These are phyloP conservation scores for Penicillium silybi DNA, from an alignment of 495 filamentous ascomycete species.

Conservation along the genomic window DNA sequence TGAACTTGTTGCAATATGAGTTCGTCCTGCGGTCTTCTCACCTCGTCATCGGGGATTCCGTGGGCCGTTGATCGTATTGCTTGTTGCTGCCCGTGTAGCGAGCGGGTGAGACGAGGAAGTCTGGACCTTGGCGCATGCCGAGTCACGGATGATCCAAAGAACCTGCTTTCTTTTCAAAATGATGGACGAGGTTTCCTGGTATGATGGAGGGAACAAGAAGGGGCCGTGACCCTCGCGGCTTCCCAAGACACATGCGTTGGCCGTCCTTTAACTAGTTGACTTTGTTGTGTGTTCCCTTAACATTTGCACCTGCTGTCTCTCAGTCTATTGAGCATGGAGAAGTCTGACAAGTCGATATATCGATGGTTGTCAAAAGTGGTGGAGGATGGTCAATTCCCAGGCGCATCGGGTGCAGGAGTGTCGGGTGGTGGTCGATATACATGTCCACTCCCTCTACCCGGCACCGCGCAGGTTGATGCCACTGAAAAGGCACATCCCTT, in stretches of 20 bases:
- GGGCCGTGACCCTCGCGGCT: background rate
- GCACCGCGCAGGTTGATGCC: background rate
- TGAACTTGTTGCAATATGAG: background rate
- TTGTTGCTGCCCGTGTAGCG: background rate
- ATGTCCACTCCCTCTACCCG: background rate
- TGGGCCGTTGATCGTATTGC: background rate
- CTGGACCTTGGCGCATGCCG: background rate
- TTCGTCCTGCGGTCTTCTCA: background rate
- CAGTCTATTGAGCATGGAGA: background rate
- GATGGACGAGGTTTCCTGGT: background rate
- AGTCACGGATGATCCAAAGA: background rate
- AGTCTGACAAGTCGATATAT: background rate
- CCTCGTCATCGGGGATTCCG: background rate
- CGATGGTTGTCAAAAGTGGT: constrained; percentile 13
- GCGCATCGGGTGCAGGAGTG: background rate
- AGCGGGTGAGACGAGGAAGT: background rate
- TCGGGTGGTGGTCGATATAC: background rate
- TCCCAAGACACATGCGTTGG: background rate
- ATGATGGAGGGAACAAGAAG: background rate
- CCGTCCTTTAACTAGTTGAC: background rate
- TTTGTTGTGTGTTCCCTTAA: background rate
- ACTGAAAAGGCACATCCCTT: background rate
- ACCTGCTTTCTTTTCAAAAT: background rate
- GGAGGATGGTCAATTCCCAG: background rate
- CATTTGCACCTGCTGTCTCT: background rate